Base-by-base conservation (phyloP, 176 grass and related monocot species). In the Elymus sibiricus region DNA sequence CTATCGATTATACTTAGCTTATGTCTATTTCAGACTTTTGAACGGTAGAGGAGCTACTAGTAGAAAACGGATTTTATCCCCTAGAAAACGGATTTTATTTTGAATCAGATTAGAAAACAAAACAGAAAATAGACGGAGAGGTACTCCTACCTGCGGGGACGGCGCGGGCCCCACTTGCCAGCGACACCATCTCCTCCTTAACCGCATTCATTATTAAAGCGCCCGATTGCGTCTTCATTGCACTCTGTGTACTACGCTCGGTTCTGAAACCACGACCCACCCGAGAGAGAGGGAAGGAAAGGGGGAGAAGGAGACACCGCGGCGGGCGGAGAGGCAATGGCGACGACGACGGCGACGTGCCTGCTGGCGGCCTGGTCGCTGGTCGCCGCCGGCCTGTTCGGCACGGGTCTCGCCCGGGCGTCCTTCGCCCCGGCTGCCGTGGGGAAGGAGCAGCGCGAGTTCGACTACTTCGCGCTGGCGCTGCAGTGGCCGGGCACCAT, bases 401-500 rank as follows among this genome's bases (percentile, higher is more conserved):
- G 38, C 67, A 29, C 51, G 66, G 67, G 44, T 58, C 5, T 61
- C 58, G 79, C 42, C 13, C 66, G 80, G 5, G 28, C 60, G 27
- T 26, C 74, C n/a, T 35, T 43, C 26, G 82, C 38, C 17, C 66
- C 32, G 26, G 82, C 38, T 2, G 81, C 32, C 8, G 15, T 86
- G 29, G 79, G 38, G 15, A 29, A 56, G 37, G 25, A 17, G 83
- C 83, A 88, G 85, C 84, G 64, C 25, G 93, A 95, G 83, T 95
- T 95, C 78, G 96, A 98, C 88, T 98, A 95, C 91, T 98, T 98
- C 82, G 28, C 90, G 77, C 79, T 98, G 68, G 15, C 93, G 16
- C 93, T 95, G 72, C 91, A 89, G 85, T 98, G 96, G 96, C 96
- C 96, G 2, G 96, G 96, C 84, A 98, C 93, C 61, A 91, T 95